A percentile compares a stretch with the other conserved stretches of the same genome.
phyloP scores from a whole-genome alignment of 306 rosid genomes.

The Crataegus laevigata region DNA sequence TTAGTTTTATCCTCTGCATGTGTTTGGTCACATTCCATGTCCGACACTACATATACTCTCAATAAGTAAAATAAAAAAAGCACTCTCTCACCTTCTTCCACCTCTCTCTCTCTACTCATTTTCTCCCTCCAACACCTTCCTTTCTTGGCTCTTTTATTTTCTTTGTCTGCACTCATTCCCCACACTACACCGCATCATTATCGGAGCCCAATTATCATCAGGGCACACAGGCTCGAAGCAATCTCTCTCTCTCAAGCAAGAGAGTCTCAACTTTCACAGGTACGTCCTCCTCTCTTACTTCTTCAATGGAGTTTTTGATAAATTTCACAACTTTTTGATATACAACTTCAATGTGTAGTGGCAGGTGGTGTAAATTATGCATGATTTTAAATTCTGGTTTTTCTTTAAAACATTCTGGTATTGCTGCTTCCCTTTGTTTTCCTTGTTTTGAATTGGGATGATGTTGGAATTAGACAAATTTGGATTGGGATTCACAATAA shows the following conservation, averaged over 20 bases:
- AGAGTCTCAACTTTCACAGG: neutral
- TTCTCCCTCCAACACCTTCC: neutral
- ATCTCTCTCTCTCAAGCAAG: constrained; percentile 1
- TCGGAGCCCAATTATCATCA: constrained; percentile 17
- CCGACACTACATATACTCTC: constrained; percentile 4
- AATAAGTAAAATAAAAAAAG: constrained; percentile 7
- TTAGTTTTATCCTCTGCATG: constrained; percentile 1
- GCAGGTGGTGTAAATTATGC: too few relatives aligned
- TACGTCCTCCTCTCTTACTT: constrained; percentile 10
- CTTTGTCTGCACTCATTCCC: constrained; percentile 52
- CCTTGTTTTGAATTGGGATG: neutral
- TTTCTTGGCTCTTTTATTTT: constrained; percentile 41
- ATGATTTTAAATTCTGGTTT: constrained; percentile 4
- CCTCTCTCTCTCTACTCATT: constrained; percentile 1
- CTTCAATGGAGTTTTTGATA: neutral
- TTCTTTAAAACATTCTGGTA: neutral
- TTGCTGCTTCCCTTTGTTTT: neutral
- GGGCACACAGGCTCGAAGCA: constrained; percentile 18
- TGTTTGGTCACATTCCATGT: neutral
- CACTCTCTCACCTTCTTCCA: constrained; percentile 2
- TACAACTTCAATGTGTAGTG: neutral
- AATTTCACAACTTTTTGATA: neutral
- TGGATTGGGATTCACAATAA: neutral
- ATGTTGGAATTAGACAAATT: neutral
- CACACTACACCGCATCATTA: constrained; percentile 35